A percentile compares a stretch with the other conserved stretches of the same genome.
Conservation (phyloP, 2,329 filamentous ascomycete species). For the Cercospora zeina region DNA sequence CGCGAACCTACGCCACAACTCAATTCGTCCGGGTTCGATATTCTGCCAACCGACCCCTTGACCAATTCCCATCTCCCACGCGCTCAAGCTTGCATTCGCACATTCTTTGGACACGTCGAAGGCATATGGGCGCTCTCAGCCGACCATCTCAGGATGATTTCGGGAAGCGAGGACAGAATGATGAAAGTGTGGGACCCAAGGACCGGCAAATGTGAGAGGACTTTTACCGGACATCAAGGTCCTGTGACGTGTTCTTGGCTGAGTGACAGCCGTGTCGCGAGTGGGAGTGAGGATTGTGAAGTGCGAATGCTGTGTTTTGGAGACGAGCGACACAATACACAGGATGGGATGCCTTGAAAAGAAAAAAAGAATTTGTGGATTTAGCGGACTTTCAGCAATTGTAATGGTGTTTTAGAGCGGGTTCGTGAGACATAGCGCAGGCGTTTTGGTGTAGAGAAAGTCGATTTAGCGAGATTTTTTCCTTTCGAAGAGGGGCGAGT, state of each 20-base stretch:
- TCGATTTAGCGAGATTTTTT: neutral
- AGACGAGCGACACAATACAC: constrained; percentile 17
- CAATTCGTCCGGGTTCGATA: constrained; percentile 23
- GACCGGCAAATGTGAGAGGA: constrained; percentile 87
- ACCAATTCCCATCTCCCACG: constrained; percentile 41
- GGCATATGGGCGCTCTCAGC: constrained; percentile 92
- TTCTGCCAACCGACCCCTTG: constrained; percentile 39
- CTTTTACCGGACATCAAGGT: constrained; percentile 84
- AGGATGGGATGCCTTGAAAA: constrained; percentile 2
- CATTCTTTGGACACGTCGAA: constrained; percentile 95
- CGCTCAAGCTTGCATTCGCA: constrained; percentile 69
- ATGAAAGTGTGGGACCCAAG: constrained; percentile 95
- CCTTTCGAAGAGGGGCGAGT: no score
- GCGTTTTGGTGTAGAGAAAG: constrained; percentile 20
- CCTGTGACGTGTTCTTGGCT: constrained; percentile 92
- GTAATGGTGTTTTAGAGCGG: neutral
- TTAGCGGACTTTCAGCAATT: neutral
- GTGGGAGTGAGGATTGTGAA: constrained; percentile 90
- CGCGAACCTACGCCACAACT: constrained; percentile 22
- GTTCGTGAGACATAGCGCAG: constrained; percentile 14
- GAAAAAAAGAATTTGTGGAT: neutral
- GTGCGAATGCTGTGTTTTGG: constrained; percentile 63
- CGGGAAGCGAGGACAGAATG: constrained; percentile 88
- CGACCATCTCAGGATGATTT: constrained; percentile 83
- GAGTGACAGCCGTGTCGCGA: constrained; percentile 85